Base-by-base conservation (phyloP, 768 basidiomycete species). In the Mycena haematopus region DNA sequence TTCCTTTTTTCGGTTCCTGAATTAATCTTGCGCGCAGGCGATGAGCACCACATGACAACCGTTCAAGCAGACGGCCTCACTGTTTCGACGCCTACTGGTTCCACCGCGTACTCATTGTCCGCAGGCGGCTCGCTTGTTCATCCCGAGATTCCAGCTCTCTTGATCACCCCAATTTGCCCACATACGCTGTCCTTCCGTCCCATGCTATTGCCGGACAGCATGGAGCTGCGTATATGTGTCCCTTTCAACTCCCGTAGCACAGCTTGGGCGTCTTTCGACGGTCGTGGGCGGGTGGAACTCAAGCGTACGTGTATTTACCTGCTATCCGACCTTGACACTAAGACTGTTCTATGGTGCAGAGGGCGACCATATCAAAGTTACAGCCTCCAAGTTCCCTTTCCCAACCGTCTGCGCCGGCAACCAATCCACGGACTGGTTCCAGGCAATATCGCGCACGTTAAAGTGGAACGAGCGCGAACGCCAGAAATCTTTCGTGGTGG, bases 391-490 rank as follows among this genome's bases (percentile, higher is more conserved):
- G 72, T 99, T 93, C 74, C 97, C 97, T 6, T 99, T 99, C 83
- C 97, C 97, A 8, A 99, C 97, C 3, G 95, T 99, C 7, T 99
- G 96, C 71, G 95, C 94, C 8, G 93, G 97, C 73, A 97, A 96
- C 65, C 96, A 97, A 73, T 97, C 95, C 21, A 93, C 93, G 2
- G 97, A 99, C 72, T 99, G 97, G 97, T 99, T 99, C 87, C 89
- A 94, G 65, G 86, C 96, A 5, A 99, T 99, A 65, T 93, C 94
- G 36, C 86, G 97, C 24, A 99, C 96, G 10, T 81, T 99, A 52
- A 96, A 98, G 74, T 99, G 97, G 97, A 99, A 99, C 78, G 96
- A 99, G 75, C 88, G 96, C 24, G 95, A 99, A 77, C 87, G 97
- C 49, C 97, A 99, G 73, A 99, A 99, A 74, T 97, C 95, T 7